These are phyloP conservation scores for Ammopiptanthus mongolicus DNA, from an alignment of 306 rosid genomes.

Conservation along the genomic window DNA sequence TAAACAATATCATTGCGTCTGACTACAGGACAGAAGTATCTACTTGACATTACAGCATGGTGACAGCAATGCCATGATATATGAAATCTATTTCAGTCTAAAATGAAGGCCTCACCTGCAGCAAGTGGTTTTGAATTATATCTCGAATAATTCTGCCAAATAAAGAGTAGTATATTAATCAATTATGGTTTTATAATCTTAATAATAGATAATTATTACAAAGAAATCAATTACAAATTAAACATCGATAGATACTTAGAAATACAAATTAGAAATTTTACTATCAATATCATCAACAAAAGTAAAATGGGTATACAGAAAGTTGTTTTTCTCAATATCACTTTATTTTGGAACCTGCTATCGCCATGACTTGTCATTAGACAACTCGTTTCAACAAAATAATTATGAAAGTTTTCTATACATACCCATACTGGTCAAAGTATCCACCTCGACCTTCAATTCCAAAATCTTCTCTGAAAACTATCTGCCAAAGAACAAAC, in stretches of 20 bases:
- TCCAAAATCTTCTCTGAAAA: constrained; percentile 97
- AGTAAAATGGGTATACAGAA: neutral
- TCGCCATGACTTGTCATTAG: neutral
- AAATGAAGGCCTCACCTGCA: constrained; percentile 63
- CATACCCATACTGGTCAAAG: constrained; percentile 96
- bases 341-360: constrained; percentile 10
- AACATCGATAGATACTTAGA: neutral
- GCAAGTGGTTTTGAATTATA: constrained; percentile 92
- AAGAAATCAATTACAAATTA: neutral
- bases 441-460: constrained; percentile 99
- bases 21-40: neutral
- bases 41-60: neutral
- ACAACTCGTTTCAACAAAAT: neutral
- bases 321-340: constrained; percentile 4
- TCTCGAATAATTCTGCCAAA: constrained; percentile 87
- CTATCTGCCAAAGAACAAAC: constrained; percentile 57
- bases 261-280: neutral
- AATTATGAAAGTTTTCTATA: neutral
- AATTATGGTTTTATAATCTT: neutral
- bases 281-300: neutral
- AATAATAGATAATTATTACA: constrained; percentile 8
- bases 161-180: constrained; percentile 5
- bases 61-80: neutral
- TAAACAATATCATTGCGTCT: neutral
- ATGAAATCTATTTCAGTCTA: constrained; percentile 15